These are phyloP conservation scores for Heliamphora pulchella DNA, from an alignment of 179 eudicot species.

Conservation along the genomic window DNA sequence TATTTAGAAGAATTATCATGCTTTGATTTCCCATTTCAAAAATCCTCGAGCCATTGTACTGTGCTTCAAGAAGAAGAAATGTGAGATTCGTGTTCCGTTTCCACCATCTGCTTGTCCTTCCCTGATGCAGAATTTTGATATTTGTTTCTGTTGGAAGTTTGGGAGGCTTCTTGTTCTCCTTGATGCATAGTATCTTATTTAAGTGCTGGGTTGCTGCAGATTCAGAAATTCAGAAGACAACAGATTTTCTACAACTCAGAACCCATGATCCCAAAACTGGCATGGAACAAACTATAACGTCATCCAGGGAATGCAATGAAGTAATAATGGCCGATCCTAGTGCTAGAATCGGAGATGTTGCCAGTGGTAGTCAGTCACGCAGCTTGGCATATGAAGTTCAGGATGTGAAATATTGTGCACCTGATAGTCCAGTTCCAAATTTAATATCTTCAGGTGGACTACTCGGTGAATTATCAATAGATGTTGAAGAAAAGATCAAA, in stretches of 20 bases:
- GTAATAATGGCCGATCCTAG: background rate
- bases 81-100: no score
- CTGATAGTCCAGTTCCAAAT: conserved; percentile 7
- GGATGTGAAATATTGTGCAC: background rate
- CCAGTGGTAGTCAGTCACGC: background rate
- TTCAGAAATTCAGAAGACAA: conserved; percentile 4
- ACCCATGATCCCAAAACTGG: conserved; percentile 12
- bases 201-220: conserved; percentile 19
- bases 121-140: background rate
- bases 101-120: background rate
- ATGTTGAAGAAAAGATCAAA: conserved; percentile 13
- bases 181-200: background rate
- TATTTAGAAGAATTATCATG: no score
- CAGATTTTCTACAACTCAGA: conserved; percentile 7
- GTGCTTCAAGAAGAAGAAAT: no score
- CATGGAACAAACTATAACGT: conserved; percentile 3
- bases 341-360: conserved; percentile 6
- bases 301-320: background rate
- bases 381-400: conserved; percentile 19
- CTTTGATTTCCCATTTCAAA: no score
- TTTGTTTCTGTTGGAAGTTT: background rate
- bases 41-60: no score
- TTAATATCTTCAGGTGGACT: conserved; percentile 10
- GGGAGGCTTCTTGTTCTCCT: background rate
- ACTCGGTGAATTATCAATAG: background rate